Conservation (phyloP, 2,329 filamentous ascomycete genomes). For the Talaromyces verruculosus region DNA sequence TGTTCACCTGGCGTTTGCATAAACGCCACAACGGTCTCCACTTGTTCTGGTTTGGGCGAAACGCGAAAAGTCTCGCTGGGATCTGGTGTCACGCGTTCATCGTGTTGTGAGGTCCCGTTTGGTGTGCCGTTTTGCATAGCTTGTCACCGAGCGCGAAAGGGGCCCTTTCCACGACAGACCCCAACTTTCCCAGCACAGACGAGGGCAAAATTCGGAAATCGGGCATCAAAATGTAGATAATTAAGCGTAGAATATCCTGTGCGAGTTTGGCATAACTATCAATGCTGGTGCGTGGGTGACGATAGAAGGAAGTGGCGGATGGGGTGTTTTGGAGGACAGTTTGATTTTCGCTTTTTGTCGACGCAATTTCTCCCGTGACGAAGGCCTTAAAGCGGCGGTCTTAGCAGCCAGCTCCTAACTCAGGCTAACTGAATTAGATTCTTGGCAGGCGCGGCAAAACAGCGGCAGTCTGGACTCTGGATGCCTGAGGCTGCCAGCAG, state of each 20-base stretch:
- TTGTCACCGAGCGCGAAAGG: conserved; percentile 44
- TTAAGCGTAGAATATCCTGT: conserved; percentile 34
- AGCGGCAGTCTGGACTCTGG: background rate
- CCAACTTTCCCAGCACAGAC: conserved; percentile 48
- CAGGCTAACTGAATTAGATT: too few species aligned
- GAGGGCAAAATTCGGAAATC: conserved; percentile 35
- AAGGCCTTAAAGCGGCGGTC: conserved; percentile 17
- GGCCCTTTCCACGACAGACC: conserved; percentile 44
- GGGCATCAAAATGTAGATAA: conserved; percentile 44
- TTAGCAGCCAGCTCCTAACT: too few species aligned
- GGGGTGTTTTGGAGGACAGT: conserved; percentile 38
- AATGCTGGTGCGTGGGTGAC: conserved; percentile 42
- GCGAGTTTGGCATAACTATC: conserved; percentile 49
- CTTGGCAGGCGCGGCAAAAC: background rate
- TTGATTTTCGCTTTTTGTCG: conserved; percentile 37
- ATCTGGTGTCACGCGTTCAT: conserved; percentile 40
- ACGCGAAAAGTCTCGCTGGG: conserved; percentile 28
- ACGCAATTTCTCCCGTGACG: conserved; percentile 34
- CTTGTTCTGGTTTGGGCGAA: conserved; percentile 26
- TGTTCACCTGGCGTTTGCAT: conserved; percentile 31
- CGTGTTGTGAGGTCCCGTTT: conserved; percentile 42
- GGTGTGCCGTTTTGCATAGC: conserved; percentile 50
- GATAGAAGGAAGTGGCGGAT: conserved; percentile 33
- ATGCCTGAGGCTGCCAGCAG: background rate
- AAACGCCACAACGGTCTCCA: conserved; percentile 26